These are phyloP conservation scores for Stemphylium lycopersici DNA, from an alignment of 2,329 filamentous ascomycete species.

Conservation along the genomic window DNA sequence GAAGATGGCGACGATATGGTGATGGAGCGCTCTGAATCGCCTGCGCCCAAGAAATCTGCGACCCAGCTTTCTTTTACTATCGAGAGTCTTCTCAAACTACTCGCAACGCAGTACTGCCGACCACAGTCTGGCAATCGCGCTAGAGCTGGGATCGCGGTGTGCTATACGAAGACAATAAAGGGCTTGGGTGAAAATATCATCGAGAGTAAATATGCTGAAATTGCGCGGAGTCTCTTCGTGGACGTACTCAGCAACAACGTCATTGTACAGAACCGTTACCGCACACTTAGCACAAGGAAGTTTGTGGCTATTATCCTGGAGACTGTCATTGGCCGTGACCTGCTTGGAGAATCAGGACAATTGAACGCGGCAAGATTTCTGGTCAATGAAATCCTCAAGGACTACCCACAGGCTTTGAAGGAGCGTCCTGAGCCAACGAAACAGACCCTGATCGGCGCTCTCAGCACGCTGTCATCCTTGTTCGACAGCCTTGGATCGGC, in stretches of 20 bases:
- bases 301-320: slow-evolving; percentile 85
- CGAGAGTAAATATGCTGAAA: slow-evolving; percentile 79
- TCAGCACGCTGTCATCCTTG: slow-evolving; percentile 80
- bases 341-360: slow-evolving; percentile 89
- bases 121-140: slow-evolving; percentile 78
- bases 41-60: slow-evolving; percentile 74
- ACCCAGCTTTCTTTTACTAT: slow-evolving; percentile 75
- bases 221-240: slow-evolving; percentile 79
- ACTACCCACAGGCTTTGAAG: slow-evolving; percentile 88
- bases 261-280: slow-evolving; percentile 84
- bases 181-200: slow-evolving; percentile 82
- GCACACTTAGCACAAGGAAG: slow-evolving; percentile 80
- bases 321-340: slow-evolving; percentile 77
- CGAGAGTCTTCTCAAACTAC: slow-evolving; percentile 75
- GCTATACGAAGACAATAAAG: slow-evolving; percentile 81
- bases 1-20: slow-evolving; percentile 77
- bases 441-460: slow-evolving; percentile 76
- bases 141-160: slow-evolving; percentile 82
- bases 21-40: slow-evolving; percentile 70
- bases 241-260: slow-evolving; percentile 79
- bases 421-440: slow-evolving; percentile 90
- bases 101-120: slow-evolving; percentile 82
- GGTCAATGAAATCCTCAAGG: slow-evolving; percentile 88
- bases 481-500: slow-evolving; percentile 83
- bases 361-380: slow-evolving; percentile 79